Conservation (phyloP, 148 eudicot species). For the Amaranthus hypochondriacus region DNA sequence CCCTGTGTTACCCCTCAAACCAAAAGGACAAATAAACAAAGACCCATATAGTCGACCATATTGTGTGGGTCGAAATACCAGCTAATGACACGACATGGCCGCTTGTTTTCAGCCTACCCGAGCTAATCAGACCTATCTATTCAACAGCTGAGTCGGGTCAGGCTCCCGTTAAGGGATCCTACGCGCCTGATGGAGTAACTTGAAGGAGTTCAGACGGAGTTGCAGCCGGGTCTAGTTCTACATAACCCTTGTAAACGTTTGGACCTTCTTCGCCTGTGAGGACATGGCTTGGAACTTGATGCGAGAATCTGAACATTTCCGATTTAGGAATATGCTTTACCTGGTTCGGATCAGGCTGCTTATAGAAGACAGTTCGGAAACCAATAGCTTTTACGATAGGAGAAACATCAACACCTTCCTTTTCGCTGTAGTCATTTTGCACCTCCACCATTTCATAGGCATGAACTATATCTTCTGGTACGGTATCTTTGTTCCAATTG, state of each 20-base stretch:
- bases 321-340: conserved; percentile 43
- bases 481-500: conserved; percentile 43
- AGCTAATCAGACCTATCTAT: conserved; percentile 1
- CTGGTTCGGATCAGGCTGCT: conserved; percentile 30
- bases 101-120: background rate
- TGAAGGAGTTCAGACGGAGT: conserved; percentile 53
- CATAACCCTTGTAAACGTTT: conserved; percentile 46
- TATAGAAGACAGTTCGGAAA: conserved; percentile 45
- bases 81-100: background rate
- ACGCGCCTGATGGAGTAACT: conserved; percentile 14
- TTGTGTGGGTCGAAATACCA: conserved; percentile 9
- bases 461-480: conserved; percentile 38
- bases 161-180: conserved; percentile 4
- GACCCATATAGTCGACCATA: conserved; percentile 3
- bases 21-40: conserved; percentile 4
- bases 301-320: conserved; percentile 69
- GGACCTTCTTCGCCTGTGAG: conserved; percentile 45
- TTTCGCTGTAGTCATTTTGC: conserved; percentile 45
- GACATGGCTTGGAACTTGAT: conserved; percentile 47
- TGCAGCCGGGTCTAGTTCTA: conserved; percentile 69
- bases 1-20: conserved; percentile 15
- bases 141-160: background rate
- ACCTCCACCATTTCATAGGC: conserved; percentile 65
- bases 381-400: conserved; percentile 51
- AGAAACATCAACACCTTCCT: conserved; percentile 42